Evolutionary conservation across 208 protist genomes (phyloP).

Genomic region (Lotmaria passim): DNA sequence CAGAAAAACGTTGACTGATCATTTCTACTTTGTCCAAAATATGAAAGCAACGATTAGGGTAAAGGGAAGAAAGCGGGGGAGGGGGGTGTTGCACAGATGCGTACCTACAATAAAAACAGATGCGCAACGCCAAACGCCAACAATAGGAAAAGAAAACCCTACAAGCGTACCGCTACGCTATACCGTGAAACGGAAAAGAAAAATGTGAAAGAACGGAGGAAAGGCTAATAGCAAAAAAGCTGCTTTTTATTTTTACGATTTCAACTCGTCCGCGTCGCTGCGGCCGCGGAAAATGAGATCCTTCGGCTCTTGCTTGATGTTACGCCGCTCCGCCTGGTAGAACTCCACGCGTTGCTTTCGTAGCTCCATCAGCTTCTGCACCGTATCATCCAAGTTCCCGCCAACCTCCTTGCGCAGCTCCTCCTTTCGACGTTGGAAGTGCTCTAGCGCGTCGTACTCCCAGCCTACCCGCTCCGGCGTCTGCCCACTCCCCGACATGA

Average conservation of each 20-base stretch:
- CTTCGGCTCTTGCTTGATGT: conserved; percentile 43
- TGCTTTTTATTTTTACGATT: conserved; percentile 38
- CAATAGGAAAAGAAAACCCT: conserved; percentile 15
- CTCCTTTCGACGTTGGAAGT: conserved; percentile 77
- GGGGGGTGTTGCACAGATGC: too few relatives aligned
- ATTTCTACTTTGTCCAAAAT: neutral
- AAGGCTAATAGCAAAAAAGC: too few relatives aligned
- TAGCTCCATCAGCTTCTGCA: conserved; percentile 68
- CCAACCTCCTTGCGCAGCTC: conserved; percentile 71
- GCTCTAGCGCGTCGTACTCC: conserved; percentile 61
- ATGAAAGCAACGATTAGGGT: neutral
- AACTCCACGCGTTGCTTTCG: conserved; percentile 40
- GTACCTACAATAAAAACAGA: too few relatives aligned
- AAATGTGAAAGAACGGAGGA: conserved; percentile 1
- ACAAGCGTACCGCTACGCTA: neutral
- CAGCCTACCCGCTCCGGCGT: conserved; percentile 49
- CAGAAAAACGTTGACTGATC: too few relatives aligned
- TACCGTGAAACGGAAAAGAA: conserved; percentile 7
- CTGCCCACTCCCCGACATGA: conserved; percentile 44
- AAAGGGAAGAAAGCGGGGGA: neutral
- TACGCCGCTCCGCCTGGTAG: conserved; percentile 37
- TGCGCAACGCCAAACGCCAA: too few relatives aligned
- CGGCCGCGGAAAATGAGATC: conserved; percentile 63
- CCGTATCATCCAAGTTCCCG: conserved; percentile 66
- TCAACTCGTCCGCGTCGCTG: conserved; percentile 41